Evolutionary conservation across 2,329 filamentous ascomycete species (phyloP), one percentile per base, ranked within the genome.

Genomic region (Bipolaris sorokiniana): DNA sequence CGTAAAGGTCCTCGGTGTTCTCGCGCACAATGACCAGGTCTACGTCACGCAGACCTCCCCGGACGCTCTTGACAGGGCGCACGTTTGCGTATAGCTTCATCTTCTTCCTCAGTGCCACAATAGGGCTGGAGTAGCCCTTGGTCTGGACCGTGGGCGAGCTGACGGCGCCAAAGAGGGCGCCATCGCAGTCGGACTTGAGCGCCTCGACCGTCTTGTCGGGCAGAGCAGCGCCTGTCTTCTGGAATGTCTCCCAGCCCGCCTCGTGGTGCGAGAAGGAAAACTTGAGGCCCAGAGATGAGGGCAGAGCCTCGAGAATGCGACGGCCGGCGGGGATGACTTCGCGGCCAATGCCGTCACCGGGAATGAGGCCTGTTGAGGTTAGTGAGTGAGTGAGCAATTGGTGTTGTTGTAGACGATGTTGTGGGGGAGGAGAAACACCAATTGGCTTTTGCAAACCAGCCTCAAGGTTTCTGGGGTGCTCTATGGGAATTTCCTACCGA

Each of bases 11-110:
- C 82, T 99, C 95, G 31, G 95, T 99, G 83, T 99, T 99, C 81
- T 99, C 95, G 65, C 95, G 91, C 53, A 98, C 95, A 71, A 98
- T 99, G 72, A 99, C 95, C 77, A 99, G 89, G 80, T 99, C 95
- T 73, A 97, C 92, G 62, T 90, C 89, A 48, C 76, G 75, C 9
- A 78, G 76, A 52, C 86, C 84, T 33, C 86, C 89, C 61, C 82
- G 73, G 62, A 91, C 86, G 44, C 90, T 90, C 83, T 97, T 97
- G 77, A 98, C 95, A 51, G 94, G 94, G 36, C 95, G 90, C 48
- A 99, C 93, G 77, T 99, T 99, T 81, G 95, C 95, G 80, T 97
- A 99, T 56, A 99, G 88, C 77, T 95, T 89, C 67, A 99, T 88
- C 72, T 88, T 88, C 84, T 98, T 99, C 82, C 95, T 92, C 66